Conservation (phyloP, 148 eudicot genomes). For the Diospyros kaki region DNA sequence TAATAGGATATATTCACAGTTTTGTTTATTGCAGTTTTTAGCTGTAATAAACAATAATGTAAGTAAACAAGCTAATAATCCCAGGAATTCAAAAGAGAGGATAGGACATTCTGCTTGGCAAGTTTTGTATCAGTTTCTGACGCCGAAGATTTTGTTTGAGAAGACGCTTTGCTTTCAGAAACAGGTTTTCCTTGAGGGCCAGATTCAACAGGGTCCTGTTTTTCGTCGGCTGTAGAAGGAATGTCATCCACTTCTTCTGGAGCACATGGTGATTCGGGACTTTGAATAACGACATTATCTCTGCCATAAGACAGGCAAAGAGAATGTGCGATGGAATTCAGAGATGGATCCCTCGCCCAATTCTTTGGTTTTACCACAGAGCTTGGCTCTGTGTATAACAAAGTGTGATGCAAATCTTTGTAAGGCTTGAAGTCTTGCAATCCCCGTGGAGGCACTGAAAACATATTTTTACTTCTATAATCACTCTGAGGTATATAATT, state of each 20-base stretch:
- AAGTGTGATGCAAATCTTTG: conserved; percentile 36
- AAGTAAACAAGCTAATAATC: too few species aligned
- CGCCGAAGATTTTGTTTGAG: too few species aligned
- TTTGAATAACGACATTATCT: conserved; percentile 34
- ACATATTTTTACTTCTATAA: conserved; percentile 30
- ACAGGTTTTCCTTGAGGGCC: conserved; percentile 32
- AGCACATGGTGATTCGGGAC: conserved; percentile 28
- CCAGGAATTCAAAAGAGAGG: too few species aligned
- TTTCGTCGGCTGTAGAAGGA: conserved; percentile 34
- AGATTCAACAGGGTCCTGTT: conserved; percentile 42
- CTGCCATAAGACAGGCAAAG: conserved; percentile 35
- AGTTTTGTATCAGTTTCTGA: too few species aligned
- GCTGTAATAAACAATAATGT: too few species aligned
- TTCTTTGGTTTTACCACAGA: conserved; percentile 39
- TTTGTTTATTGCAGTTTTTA: too few species aligned
- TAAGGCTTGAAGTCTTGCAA: conserved; percentile 43
- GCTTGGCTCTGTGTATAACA: conserved; percentile 29
- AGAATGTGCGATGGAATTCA: conserved; percentile 28
- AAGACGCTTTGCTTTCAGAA: conserved; percentile 19
- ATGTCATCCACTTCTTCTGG: conserved; percentile 32
- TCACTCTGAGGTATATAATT: conserved; percentile 50
- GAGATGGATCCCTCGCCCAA: conserved; percentile 43
- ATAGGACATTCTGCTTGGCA: too few species aligned
- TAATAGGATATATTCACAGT: too few species aligned
- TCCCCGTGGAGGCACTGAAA: conserved; percentile 51